phyloP scores from a whole-genome alignment of 176 grass and related monocot genomes.

The Triticum monococcum region DNA sequence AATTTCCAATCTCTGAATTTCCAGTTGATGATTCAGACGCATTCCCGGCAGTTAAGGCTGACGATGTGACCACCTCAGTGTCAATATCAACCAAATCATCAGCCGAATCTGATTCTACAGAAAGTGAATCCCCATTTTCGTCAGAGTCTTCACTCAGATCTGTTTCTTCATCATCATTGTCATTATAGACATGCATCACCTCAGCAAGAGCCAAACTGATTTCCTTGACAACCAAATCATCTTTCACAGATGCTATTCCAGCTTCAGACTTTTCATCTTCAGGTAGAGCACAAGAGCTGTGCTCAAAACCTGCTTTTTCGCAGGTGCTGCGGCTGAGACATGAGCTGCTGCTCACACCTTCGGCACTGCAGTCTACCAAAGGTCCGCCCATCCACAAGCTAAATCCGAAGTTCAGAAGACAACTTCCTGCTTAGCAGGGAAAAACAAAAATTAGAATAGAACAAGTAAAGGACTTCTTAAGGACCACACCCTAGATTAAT shows the following conservation, averaged over 20 bases:
- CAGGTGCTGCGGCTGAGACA: slow-evolving; percentile 45
- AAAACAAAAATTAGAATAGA: slow-evolving; percentile 13
- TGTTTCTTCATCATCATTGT: slow-evolving; percentile 27
- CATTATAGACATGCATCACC: slow-evolving; percentile 29
- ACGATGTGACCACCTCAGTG: slow-evolving; percentile 8
- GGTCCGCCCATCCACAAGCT: slow-evolving; percentile 69
- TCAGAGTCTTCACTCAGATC: slow-evolving; percentile 40
- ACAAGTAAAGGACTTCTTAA: not conserved
- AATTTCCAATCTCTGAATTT: slow-evolving; percentile 26
- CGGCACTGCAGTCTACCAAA: slow-evolving; percentile 24
- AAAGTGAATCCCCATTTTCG: slow-evolving; percentile 26
- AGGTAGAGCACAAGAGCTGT: slow-evolving; percentile 35
- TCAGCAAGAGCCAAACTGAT: slow-evolving; percentile 46
- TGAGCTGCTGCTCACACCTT: slow-evolving; percentile 50
- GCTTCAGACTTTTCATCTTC: slow-evolving; percentile 34
- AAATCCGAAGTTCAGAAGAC: slow-evolving; percentile 25
- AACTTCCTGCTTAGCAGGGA: slow-evolving; percentile 14
- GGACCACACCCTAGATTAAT: not conserved
- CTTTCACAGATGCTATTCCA: slow-evolving; percentile 25
- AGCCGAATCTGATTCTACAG: slow-evolving; percentile 36
- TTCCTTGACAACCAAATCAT: slow-evolving; percentile 50
- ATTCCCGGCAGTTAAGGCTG: slow-evolving; percentile 1
- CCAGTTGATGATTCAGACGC: slow-evolving; percentile 20
- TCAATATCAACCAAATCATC: slow-evolving; percentile 42
- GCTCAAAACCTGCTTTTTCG: slow-evolving; percentile 34